These are phyloP conservation scores for Rhizoclosmatium sp. DNA, from an alignment of 192 early-diverging fungal species.

Conservation along the genomic window DNA sequence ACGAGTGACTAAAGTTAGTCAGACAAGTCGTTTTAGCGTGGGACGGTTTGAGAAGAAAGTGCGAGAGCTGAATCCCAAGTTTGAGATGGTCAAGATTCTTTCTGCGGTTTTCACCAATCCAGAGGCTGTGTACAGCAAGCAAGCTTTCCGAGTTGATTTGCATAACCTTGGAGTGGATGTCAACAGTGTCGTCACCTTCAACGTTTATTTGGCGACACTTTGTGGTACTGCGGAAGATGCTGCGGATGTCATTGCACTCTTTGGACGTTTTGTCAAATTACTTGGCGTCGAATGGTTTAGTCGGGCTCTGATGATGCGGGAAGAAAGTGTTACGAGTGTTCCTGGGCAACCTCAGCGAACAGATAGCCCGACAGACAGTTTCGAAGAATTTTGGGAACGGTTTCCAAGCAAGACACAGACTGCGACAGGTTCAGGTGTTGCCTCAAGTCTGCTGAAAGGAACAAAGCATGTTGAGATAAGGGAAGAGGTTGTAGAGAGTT, in stretches of 20 bases:
- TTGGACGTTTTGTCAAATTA: slow-evolving; percentile 20
- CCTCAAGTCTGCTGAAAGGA: not conserved
- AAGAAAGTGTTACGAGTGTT: not conserved
- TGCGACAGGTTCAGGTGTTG: not conserved
- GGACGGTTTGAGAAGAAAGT: not conserved
- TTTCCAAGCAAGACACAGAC: slow-evolving; percentile 1
- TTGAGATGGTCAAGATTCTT: not conserved
- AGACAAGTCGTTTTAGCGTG: not conserved
- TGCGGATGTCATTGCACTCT: slow-evolving; percentile 13
- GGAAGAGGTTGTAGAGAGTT: not conserved
- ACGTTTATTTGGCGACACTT: slow-evolving; percentile 16
- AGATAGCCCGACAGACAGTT: not conserved
- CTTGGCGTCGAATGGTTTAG: not conserved
- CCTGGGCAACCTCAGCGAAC: not conserved
- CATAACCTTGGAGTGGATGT: slow-evolving; percentile 12
- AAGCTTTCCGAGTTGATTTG: slow-evolving; percentile 19
- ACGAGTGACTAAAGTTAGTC: not conserved
- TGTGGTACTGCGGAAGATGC: slow-evolving; percentile 31
- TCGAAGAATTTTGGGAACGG: slow-evolving; percentile 23
- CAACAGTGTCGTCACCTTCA: slow-evolving; percentile 1
- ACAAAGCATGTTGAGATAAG: not conserved
- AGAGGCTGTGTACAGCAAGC: slow-evolving; percentile 18
- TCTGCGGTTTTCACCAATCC: not conserved
- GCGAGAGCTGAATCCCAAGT: not conserved
- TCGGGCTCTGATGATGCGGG: not conserved